These are phyloP conservation scores for Coprinopsis marcescibilis DNA, from an alignment of 768 basidiomycete genomes.

Conservation along the genomic window DNA sequence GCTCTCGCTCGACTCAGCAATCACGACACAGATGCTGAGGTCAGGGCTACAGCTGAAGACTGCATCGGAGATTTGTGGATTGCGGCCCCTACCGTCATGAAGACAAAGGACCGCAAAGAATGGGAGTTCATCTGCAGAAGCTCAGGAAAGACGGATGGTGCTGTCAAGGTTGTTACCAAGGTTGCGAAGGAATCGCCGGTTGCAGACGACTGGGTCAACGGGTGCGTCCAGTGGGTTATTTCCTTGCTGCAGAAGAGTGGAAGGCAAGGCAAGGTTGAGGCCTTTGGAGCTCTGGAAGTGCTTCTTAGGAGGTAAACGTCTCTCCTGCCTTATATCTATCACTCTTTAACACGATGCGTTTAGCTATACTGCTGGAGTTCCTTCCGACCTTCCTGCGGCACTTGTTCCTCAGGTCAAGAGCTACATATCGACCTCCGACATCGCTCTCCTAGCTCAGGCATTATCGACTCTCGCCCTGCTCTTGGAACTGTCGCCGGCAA, in stretches of 20 bases:
- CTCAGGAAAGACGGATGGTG: slow-evolving; percentile 65
- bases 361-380: slow-evolving; percentile 39
- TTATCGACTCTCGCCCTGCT: slow-evolving; percentile 62
- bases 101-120: slow-evolving; percentile 58
- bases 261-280: slow-evolving; percentile 68
- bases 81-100: slow-evolving; percentile 71
- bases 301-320: slow-evolving; percentile 56
- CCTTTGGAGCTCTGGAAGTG: slow-evolving; percentile 72
- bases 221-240: slow-evolving; percentile 73
- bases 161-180: slow-evolving; percentile 76
- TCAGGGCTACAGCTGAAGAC: slow-evolving; percentile 76
- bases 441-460: slow-evolving; percentile 71
- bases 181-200: slow-evolving; percentile 74
- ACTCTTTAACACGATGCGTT: neutral
- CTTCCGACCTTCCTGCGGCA: slow-evolving; percentile 50
- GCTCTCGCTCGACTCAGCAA: slow-evolving; percentile 64
- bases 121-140: slow-evolving; percentile 77
- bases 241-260: slow-evolving; percentile 74
- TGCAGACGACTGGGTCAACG: slow-evolving; percentile 75
- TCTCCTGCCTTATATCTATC: neutral
- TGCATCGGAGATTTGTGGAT: slow-evolving; percentile 85
- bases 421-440: slow-evolving; percentile 72
- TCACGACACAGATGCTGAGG: slow-evolving; percentile 89
- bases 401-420: slow-evolving; percentile 71
- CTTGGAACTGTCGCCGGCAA: slow-evolving; percentile 56